Evolutionary conservation across 306 rosid genomes (phyloP).

Genomic region (Astragalus glycyphyllos): DNA sequence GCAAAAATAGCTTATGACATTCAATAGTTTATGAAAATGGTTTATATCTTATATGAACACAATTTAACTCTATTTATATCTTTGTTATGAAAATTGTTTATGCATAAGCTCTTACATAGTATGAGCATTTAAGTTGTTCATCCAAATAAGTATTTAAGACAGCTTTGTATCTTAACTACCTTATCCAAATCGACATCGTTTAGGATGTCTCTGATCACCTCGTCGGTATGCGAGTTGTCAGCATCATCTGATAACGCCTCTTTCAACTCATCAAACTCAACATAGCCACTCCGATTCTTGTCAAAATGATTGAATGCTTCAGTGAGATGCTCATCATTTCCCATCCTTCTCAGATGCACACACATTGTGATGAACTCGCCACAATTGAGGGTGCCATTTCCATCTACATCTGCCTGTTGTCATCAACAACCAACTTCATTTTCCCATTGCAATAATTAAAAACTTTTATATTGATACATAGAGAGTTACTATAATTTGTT

Average conservation of each 20-base stretch:
- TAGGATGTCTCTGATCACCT: conserved; percentile 75
- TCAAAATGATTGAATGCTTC: conserved; percentile 82
- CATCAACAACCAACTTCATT: neutral
- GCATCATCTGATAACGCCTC: conserved; percentile 69
- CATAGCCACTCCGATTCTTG: conserved; percentile 74
- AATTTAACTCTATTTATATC: too few relatives aligned
- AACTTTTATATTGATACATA: neutral
- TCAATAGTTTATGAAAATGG: too few relatives aligned
- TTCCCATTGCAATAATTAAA: neutral
- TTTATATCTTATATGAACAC: too few relatives aligned
- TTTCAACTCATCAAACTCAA: conserved; percentile 90
- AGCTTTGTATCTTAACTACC: conserved; percentile 50
- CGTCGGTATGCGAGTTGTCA: conserved; percentile 46
- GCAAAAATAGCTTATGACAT: too few relatives aligned
- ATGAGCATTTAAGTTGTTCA: neutral
- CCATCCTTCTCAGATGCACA: conserved; percentile 71
- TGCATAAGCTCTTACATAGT: too few relatives aligned
- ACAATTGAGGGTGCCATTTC: conserved; percentile 75
- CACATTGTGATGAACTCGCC: conserved; percentile 84
- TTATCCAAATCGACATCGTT: conserved; percentile 87
- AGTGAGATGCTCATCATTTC: conserved; percentile 74
- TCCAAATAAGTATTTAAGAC: neutral
- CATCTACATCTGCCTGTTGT: conserved; percentile 86
- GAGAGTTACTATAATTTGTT: neutral
- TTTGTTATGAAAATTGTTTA: too few relatives aligned